phyloP scores from a whole-genome alignment of 306 rosid species.

The Elaeagnus macrophylla region DNA sequence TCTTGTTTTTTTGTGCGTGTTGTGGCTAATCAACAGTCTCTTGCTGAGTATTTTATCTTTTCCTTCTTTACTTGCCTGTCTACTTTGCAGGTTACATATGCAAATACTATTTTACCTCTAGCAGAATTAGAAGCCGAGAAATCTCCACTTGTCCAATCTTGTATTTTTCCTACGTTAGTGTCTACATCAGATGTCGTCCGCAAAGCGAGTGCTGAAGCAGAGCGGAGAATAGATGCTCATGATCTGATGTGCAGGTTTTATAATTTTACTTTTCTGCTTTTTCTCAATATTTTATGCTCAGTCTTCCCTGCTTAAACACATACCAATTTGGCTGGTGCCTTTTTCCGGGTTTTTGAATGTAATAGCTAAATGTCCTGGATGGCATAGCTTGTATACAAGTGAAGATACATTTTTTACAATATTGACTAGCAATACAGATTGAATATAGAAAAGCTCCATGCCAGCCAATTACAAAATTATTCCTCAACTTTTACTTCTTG shows the following conservation, averaged over 20 bases:
- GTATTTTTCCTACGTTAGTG: conserved; percentile 70
- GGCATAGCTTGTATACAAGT: too few relatives aligned
- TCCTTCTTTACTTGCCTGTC: conserved; percentile 16
- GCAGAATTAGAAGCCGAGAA: conserved; percentile 78
- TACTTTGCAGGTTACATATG: conserved; percentile 57
- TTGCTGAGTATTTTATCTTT: neutral
- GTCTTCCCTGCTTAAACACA: neutral
- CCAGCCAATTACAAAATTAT: too few relatives aligned
- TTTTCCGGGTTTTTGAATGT: neutral
- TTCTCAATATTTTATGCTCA: neutral
- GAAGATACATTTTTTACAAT: too few relatives aligned
- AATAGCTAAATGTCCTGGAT: too few relatives aligned
- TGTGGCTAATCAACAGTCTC: neutral
- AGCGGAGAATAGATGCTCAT: conserved; percentile 76
- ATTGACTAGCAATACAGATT: too few relatives aligned
- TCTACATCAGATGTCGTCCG: conserved; percentile 59
- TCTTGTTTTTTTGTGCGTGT: neutral
- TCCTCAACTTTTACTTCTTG: too few relatives aligned
- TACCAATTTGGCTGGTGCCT: neutral
- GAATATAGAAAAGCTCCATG: too few relatives aligned
- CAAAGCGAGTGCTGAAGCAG: conserved; percentile 90
- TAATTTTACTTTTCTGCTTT: neutral
- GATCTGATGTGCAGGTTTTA: conserved; percentile 62
- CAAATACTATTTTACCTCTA: conserved; percentile 60
- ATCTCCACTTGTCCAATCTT: conserved; percentile 72